A percentile compares a stretch with the other conserved stretches of the same genome.
Evolutionary conservation across 805 yeast species (phyloP).

Genomic region (Spathaspora gorwiae): DNA sequence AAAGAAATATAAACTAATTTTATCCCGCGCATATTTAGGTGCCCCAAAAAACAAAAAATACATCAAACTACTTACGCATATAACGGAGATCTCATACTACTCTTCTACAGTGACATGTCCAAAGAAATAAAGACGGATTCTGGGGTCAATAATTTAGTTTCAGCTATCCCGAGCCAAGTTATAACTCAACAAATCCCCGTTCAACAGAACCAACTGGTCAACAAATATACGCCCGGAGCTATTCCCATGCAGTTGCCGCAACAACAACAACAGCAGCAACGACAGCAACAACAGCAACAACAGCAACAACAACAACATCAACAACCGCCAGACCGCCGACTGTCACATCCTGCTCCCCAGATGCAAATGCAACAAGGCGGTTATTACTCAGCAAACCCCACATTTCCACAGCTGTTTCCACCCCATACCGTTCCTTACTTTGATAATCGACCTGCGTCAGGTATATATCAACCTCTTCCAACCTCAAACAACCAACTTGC

Average conservation of each 20-base stretch:
- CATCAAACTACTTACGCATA: too few relatives aligned
- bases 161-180: too few relatives aligned
- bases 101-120: not conserved
- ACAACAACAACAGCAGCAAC: constrained; percentile 3
- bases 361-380: not conserved
- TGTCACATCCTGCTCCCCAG: constrained; percentile 2
- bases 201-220: not conserved
- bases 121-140: not conserved
- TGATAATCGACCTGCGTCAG: not conserved
- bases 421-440: not conserved
- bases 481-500: not conserved
- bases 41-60: too few relatives aligned
- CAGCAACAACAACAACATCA: constrained; percentile 4
- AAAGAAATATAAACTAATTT: too few relatives aligned
- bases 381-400: not conserved
- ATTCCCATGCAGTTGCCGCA: constrained; percentile 2
- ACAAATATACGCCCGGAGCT: not conserved
- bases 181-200: not conserved
- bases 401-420: constrained; percentile 1
- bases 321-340: constrained; percentile 6
- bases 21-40: too few relatives aligned
- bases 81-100: too few relatives aligned
- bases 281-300: constrained; percentile 4
- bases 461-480: not conserved
- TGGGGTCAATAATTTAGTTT: not conserved